Base-by-base conservation (phyloP, 2,329 filamentous ascomycete genomes). In the Penicillium sp. region DNA sequence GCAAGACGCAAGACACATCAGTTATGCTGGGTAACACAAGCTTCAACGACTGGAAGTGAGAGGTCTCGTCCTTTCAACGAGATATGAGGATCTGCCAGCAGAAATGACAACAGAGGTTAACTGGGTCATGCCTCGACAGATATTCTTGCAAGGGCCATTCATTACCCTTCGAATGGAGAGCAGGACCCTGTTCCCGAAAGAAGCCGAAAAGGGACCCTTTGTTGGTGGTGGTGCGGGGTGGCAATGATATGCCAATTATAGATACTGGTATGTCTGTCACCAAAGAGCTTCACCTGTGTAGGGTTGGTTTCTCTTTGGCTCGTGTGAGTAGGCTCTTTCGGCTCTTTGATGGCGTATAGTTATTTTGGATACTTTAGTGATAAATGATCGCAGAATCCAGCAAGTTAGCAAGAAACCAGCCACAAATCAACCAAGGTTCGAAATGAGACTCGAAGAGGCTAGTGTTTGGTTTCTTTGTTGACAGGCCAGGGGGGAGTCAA, bases 241-340 rank as follows among this genome's bases (percentile, higher is more conserved):
- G 27, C 42, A 36, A n/a, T 43, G 35, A 15, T 8, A 42, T 53
- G 21, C 43, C 42, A 53, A 42, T 33, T 29, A 41, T 57, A 57
- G 49, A 42, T 45, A 6, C 19, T 49, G 8, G 19, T 7, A 15
- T 25, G 3, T 44, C 6, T 41, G 21, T 4, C 19, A 19, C 25
- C 25, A 49, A 47, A 39, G 6, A 3, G 31, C 10, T 52, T 33
- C 15, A 33, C 7, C 9, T 35, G 15, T 15, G 19, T 5, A 23
- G 13, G 10, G n/a, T 36, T 33, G 6, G 27, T n/a, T 7, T 33
- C 4, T 36, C 21, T 42, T 36, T 35, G 15, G 27, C 38, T 43
- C 17, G 6, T 42, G 44, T 25, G 4, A 38, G 25, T n/a, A 41
- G 19, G 12, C 12, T 27, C 13, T 15, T 15, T 33, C 8, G 15